phyloP scores from a whole-genome alignment of 1,139 yeast genomes.

The Kodamaea arcana region DNA sequence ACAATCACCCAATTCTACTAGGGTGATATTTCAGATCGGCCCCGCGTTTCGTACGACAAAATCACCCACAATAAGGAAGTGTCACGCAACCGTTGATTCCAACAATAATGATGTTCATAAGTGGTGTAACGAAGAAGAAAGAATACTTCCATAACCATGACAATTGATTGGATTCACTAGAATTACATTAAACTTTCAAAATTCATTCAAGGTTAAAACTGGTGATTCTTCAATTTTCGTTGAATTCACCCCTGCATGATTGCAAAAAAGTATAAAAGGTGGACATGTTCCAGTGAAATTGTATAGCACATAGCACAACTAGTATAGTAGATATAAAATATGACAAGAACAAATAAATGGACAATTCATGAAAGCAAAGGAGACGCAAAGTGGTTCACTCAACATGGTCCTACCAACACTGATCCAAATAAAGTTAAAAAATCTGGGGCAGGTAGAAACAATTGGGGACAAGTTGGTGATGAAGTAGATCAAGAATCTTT shows the following conservation, averaged over 20 bases:
- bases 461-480: conserved; percentile 73
- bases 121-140: too few species aligned
- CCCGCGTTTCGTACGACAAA: conserved; percentile 1
- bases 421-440: conserved; percentile 79
- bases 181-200: too few species aligned
- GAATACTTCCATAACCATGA: too few species aligned
- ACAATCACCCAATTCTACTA: background rate
- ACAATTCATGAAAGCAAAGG: conserved; percentile 57
- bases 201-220: background rate
- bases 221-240: background rate
- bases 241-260: background rate
- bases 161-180: too few species aligned
- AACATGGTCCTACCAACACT: conserved; percentile 59
- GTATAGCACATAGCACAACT: too few species aligned
- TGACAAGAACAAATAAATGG: conserved; percentile 89
- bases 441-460: conserved; percentile 77
- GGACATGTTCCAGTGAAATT: too few species aligned
- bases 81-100: conserved; percentile 1
- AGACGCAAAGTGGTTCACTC: conserved; percentile 72
- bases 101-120: too few species aligned
- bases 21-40: background rate
- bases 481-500: conserved; percentile 37
- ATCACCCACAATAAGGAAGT: background rate
- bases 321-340: too few species aligned
- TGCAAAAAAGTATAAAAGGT: conserved; percentile 1